Percentiles rank a stretch among this genome's conserved stretches.
Conservation (phyloP, 2,329 filamentous ascomycete genomes). For the Amylocarpus encephaloides region DNA sequence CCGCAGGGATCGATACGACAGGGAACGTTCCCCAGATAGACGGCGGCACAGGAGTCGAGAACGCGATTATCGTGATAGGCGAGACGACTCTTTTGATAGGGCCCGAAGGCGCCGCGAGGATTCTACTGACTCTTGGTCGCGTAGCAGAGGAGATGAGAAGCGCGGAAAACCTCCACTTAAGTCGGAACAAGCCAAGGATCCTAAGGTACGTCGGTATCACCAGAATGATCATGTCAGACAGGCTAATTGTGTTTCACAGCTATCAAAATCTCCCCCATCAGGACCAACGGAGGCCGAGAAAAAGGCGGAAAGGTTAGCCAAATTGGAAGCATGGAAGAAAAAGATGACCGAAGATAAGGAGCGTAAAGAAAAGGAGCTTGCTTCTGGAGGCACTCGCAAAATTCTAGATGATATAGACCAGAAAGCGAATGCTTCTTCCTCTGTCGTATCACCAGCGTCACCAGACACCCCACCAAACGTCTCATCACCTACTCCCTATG, state of each 20-base stretch:
- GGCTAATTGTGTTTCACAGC: constrained; percentile 35
- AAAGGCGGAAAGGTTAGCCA: constrained; percentile 73
- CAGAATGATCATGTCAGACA: neutral
- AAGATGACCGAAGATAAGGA: constrained; percentile 71
- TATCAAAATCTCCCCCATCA: constrained; percentile 45
- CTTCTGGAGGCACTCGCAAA: constrained; percentile 57
- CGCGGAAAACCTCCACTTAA: constrained; percentile 47
- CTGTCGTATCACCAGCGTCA: constrained; percentile 44
- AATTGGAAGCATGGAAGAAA: constrained; percentile 86
- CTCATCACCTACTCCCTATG: constrained; percentile 54
- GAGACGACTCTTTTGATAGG: constrained; percentile 68
- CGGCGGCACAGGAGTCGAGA: constrained; percentile 60
- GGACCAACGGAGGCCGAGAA: constrained; percentile 64
- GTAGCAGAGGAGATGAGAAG: constrained; percentile 60
- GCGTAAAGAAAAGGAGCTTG: constrained; percentile 63
- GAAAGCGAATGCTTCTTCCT: constrained; percentile 45
- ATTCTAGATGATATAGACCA: constrained; percentile 69
- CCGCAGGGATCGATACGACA: constrained; percentile 51
- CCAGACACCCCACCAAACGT: constrained; percentile 41
- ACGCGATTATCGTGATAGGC: constrained; percentile 60
- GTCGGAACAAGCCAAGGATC: constrained; percentile 42
- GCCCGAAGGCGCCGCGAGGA: constrained; percentile 58
- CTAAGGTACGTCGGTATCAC: constrained; percentile 47
- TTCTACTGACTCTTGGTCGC: constrained; percentile 63
- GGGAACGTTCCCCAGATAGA: constrained; percentile 52